Evolutionary conservation across 2,329 filamentous ascomycete genomes (phyloP).

Genomic region (Incumbomyces delicatus): DNA sequence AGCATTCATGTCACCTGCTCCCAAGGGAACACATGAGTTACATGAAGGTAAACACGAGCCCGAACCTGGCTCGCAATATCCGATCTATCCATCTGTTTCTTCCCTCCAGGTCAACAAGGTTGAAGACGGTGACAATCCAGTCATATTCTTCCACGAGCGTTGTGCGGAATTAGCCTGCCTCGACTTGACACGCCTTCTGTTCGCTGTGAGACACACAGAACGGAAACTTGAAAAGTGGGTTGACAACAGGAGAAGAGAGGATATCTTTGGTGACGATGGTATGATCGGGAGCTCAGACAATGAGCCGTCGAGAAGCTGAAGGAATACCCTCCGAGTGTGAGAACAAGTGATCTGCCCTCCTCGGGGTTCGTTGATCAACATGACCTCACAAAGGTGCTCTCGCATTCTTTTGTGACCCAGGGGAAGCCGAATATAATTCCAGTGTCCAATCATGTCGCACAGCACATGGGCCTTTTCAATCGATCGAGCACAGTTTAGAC

Average conservation of each 20-base stretch:
- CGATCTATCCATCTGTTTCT: not conserved
- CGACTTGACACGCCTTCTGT: conserved; percentile 40
- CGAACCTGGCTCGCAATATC: not conserved
- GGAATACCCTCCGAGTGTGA: too few species aligned
- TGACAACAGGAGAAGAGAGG: conserved; percentile 26
- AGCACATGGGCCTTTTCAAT: too few species aligned
- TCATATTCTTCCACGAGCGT: conserved; percentile 40
- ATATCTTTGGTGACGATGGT: conserved; percentile 12
- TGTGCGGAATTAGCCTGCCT: conserved; percentile 43
- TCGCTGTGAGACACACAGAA: conserved; percentile 43
- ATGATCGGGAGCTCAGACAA: not conserved
- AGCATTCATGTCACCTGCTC: conserved; percentile 34
- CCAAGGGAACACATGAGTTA: not conserved
- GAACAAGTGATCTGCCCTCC: too few species aligned
- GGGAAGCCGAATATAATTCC: too few species aligned
- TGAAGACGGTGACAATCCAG: conserved; percentile 31
- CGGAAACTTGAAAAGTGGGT: conserved; percentile 31
- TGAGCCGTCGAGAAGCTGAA: not conserved
- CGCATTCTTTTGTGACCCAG: too few species aligned
- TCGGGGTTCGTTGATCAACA: too few species aligned
- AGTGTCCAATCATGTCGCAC: too few species aligned
- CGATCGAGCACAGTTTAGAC: too few species aligned
- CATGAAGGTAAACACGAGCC: not conserved
- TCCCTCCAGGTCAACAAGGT: conserved; percentile 31
- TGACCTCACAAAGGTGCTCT: too few species aligned